phyloP scores from a whole-genome alignment of 768 basidiomycete genomes.

The Dioszegia aurantiaca region DNA sequence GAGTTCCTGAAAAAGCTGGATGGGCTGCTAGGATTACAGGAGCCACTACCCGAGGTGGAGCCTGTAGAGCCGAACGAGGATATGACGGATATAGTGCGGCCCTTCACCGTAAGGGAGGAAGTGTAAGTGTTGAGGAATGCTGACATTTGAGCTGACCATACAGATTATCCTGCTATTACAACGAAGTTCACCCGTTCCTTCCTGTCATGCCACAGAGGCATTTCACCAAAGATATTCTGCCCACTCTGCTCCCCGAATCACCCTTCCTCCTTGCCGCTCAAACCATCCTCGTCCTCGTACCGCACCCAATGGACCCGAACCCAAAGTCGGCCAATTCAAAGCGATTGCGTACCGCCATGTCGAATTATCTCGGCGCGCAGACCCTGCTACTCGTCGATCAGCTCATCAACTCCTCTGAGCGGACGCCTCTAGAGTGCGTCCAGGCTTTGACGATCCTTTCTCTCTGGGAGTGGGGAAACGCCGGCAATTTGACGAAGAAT shows the following conservation, averaged over 20 bases:
- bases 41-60: conserved; percentile 11
- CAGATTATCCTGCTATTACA: conserved; percentile 45
- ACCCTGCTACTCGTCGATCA: conserved; percentile 31
- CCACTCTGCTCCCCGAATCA: conserved; percentile 34
- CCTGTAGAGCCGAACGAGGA: conserved; percentile 19
- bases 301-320: conserved; percentile 39
- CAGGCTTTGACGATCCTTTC: conserved; percentile 46
- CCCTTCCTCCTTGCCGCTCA: conserved; percentile 48
- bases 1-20: conserved; percentile 46
- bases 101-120: conserved; percentile 30
- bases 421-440: conserved; percentile 37
- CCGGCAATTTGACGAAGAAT: conserved; percentile 30
- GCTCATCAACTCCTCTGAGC: conserved; percentile 15
- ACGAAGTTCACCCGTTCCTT: conserved; percentile 51
- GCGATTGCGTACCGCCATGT: conserved; percentile 31
- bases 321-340: conserved; percentile 43
- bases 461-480: conserved; percentile 48
- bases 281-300: conserved; percentile 44
- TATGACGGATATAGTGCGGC: conserved; percentile 34
- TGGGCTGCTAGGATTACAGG: conserved; percentile 26
- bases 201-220: conserved; percentile 45
- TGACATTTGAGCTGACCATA: conserved; percentile 4
- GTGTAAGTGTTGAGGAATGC: conserved; percentile 30
- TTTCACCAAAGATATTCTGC: conserved; percentile 32
- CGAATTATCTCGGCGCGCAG: conserved; percentile 28